Conservation (phyloP, 495 filamentous ascomycete species). For the Cairneyella variabilis region DNA sequence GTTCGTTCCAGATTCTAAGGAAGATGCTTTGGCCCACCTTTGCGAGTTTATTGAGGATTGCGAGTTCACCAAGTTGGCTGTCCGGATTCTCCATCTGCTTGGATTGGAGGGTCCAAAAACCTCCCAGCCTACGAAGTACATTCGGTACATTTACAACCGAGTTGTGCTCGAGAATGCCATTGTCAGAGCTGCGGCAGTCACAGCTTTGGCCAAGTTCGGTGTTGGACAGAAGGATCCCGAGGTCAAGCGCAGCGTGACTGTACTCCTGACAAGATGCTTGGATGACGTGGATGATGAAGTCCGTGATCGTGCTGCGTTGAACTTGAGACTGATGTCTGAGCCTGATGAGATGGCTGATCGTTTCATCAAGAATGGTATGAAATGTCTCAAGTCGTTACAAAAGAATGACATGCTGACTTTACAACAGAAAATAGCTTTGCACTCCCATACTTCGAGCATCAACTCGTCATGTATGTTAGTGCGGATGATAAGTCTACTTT, state of each 20-base stretch:
- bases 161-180: constrained; percentile 97
- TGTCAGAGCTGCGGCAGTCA: constrained; percentile 92
- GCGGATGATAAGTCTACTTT: constrained; percentile 84
- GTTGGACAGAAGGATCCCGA: constrained; percentile 95
- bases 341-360: constrained; percentile 74
- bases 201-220: constrained; percentile 93
- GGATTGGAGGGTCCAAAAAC: constrained; percentile 95
- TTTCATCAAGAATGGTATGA: constrained; percentile 88
- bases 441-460: constrained; percentile 92
- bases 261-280: constrained; percentile 87
- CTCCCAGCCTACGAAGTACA: constrained; percentile 93
- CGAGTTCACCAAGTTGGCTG: constrained; percentile 97
- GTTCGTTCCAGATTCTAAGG: constrained; percentile 96
- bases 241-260: constrained; percentile 90
- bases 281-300: constrained; percentile 99
- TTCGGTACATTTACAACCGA: constrained; percentile 98
- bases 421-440: constrained; percentile 76
- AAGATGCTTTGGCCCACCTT: constrained; percentile 93
- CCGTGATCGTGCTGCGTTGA: constrained; percentile 89
- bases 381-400: constrained; percentile 29
- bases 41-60: constrained; percentile 99
- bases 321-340: constrained; percentile 84
- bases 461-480: constrained; percentile 96
- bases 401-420: constrained; percentile 4
- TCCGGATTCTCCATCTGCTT: constrained; percentile 89